These are phyloP conservation scores for Grigorovia transvaalensis DNA, from an alignment of 805 yeast species.

Conservation along the genomic window DNA sequence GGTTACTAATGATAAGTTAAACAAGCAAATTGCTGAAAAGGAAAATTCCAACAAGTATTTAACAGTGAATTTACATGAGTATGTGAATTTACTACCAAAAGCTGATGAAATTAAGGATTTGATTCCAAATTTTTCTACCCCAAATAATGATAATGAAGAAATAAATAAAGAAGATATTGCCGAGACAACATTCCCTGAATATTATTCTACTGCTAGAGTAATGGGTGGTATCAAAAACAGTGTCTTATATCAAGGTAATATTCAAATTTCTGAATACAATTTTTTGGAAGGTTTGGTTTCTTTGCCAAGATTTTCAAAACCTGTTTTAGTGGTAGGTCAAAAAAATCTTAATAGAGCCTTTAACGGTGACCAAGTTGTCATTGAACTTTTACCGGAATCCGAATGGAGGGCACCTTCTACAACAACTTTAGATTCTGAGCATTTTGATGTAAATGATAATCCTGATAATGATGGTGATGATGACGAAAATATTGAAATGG, in stretches of 20 bases:
- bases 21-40: slow-evolving; percentile 42
- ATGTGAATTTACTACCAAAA: slow-evolving; percentile 60
- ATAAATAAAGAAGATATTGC: slow-evolving; percentile 17
- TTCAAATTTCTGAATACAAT: slow-evolving; percentile 76
- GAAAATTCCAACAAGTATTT: slow-evolving; percentile 35
- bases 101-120: slow-evolving; percentile 67
- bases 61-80: slow-evolving; percentile 55
- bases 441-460: slow-evolving; percentile 47
- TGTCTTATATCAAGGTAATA: slow-evolving; percentile 73
- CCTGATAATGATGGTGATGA: slow-evolving; percentile 42
- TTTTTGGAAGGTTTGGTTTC: slow-evolving; percentile 78
- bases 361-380: slow-evolving; percentile 84
- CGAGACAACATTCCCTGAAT: slow-evolving; percentile 62
- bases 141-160: slow-evolving; percentile 13
- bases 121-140: slow-evolving; percentile 47
- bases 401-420: slow-evolving; percentile 85
- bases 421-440: slow-evolving; percentile 66
- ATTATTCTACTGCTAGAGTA: slow-evolving; percentile 68
- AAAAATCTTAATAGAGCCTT: slow-evolving; percentile 82
- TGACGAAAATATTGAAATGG: slow-evolving; percentile 36
- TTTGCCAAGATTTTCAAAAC: slow-evolving; percentile 64
- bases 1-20: slow-evolving; percentile 70
- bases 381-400: slow-evolving; percentile 74
- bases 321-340: slow-evolving; percentile 71
- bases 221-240: slow-evolving; percentile 89